Percentiles rank a stretch among this genome's conserved stretches.
phyloP scores from a whole-genome alignment of 805 yeast genomes.

The Metschnikowia baotianmanensis region DNA sequence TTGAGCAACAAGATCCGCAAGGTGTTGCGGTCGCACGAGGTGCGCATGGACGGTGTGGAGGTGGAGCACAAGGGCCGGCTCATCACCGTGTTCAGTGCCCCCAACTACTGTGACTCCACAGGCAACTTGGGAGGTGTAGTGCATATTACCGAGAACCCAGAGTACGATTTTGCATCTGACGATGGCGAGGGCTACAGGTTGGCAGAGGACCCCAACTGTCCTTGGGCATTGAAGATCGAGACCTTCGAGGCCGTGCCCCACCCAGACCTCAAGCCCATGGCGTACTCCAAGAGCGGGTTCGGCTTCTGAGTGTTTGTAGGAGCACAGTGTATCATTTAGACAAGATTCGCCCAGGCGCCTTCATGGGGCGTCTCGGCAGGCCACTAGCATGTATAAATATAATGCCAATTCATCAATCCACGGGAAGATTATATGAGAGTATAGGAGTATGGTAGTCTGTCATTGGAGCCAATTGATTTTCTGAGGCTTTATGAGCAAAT shows the following conservation, averaged over 20 bases:
- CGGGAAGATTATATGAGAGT: neutral
- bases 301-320: slow-evolving; percentile 27
- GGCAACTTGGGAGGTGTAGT: slow-evolving; percentile 91
- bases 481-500: no score
- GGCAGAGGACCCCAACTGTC: slow-evolving; percentile 38
- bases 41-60: slow-evolving; percentile 87
- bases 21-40: slow-evolving; percentile 92
- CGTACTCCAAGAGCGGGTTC: slow-evolving; percentile 56
- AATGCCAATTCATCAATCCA: neutral
- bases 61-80: slow-evolving; percentile 82
- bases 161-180: slow-evolving; percentile 45
- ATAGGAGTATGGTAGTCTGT: no score
- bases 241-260: slow-evolving; percentile 83
- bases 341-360: neutral
- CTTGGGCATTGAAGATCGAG: slow-evolving; percentile 49
- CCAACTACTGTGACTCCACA: slow-evolving; percentile 91
- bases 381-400: no score
- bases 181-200: slow-evolving; percentile 42
- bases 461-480: no score
- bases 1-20: slow-evolving; percentile 68
- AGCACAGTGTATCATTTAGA: neutral
- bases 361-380: neutral
- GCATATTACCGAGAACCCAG: slow-evolving; percentile 53
- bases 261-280: slow-evolving; percentile 94
- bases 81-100: slow-evolving; percentile 96